phyloP scores from a whole-genome alignment of 1,284 basidiomycete species.

The Malassezia japonica region DNA sequence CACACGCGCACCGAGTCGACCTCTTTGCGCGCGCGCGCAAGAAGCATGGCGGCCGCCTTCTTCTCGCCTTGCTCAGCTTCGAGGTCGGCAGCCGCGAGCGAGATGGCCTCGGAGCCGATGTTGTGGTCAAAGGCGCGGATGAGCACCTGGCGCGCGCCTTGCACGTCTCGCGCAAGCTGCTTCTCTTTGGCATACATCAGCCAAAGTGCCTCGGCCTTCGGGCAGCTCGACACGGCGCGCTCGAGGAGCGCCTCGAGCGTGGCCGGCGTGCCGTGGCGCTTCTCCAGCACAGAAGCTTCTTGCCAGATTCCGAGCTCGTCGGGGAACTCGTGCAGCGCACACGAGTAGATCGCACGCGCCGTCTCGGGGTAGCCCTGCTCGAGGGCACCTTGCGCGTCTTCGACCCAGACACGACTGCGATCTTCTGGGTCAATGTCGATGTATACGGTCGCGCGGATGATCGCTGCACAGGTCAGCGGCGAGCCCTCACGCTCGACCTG shows the following conservation, averaged over 20 bases:
- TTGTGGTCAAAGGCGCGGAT: constrained; percentile 86
- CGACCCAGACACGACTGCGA: constrained; percentile 74
- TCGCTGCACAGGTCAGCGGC: constrained; percentile 78
- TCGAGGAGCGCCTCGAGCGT: constrained; percentile 71
- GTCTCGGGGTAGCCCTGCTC: constrained; percentile 67
- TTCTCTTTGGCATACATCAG: constrained; percentile 93
- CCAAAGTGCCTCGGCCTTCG: constrained; percentile 91
- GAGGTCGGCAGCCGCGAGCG: constrained; percentile 90
- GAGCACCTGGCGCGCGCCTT: constrained; percentile 73
- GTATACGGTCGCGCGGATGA: constrained; percentile 86
- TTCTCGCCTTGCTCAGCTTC: constrained; percentile 87
- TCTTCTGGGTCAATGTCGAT: constrained; percentile 94
- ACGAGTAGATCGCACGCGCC: constrained; percentile 75
- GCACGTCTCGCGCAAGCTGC: constrained; percentile 70
- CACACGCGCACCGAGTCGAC: constrained; percentile 87
- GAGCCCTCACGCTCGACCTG: constrained; percentile 77
- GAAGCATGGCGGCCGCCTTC: constrained; percentile 70
- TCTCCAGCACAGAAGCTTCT: constrained; percentile 81
- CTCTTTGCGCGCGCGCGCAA: constrained; percentile 75
- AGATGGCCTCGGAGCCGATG: constrained; percentile 91
- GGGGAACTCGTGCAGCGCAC: constrained; percentile 82
- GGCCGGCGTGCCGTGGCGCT: constrained; percentile 70
- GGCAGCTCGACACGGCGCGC: constrained; percentile 75
- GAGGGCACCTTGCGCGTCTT: constrained; percentile 76
- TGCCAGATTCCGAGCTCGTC: constrained; percentile 74